These are phyloP conservation scores for Penicillium steckii DNA, from an alignment of 495 filamentous ascomycete genomes.

Conservation along the genomic window DNA sequence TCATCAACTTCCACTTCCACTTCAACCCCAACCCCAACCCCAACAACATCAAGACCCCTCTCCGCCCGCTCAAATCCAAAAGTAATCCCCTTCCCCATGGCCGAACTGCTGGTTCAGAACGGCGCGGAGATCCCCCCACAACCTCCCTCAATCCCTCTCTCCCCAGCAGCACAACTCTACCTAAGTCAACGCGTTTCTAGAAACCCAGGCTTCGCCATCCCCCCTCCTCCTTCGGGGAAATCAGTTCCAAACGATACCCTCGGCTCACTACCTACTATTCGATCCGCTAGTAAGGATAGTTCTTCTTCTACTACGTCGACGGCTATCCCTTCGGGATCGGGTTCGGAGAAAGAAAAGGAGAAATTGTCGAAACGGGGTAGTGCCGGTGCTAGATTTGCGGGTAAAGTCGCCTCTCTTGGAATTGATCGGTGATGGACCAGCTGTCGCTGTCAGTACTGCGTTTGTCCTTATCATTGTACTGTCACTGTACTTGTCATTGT, in stretches of 20 bases:
- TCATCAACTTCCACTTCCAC: conserved; percentile 67
- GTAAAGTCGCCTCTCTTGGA: conserved; percentile 47
- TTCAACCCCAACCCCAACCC: conserved; percentile 24
- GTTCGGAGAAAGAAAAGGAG: conserved; percentile 45
- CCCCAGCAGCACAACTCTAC: conserved; percentile 73
- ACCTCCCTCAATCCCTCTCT: conserved; percentile 74
- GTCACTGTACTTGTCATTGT: no score
- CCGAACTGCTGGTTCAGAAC: conserved; percentile 91
- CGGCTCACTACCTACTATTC: conserved; percentile 47
- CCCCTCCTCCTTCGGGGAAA: conserved; percentile 23
- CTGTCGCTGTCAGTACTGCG: no score
- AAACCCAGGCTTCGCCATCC: conserved; percentile 24
- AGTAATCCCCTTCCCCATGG: conserved; percentile 71
- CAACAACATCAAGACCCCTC: conserved; percentile 42
- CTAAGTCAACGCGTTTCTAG: conserved; percentile 73
- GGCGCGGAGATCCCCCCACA: conserved; percentile 80
- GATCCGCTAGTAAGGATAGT: conserved; percentile 28
- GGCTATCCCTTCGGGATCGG: conserved; percentile 29
- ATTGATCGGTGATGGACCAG: conserved; percentile 38
- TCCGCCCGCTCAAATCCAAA: conserved; percentile 32
- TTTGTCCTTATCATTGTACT: no score
- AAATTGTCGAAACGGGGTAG: conserved; percentile 53
- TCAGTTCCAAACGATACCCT: conserved; percentile 36
- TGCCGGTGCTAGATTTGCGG: conserved; percentile 48
- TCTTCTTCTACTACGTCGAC: conserved; percentile 23